Percentiles rank a stretch among this genome's conserved stretches.
phyloP scores from a whole-genome alignment of 2,329 filamentous ascomycete species.

The Diplodia mutila region DNA sequence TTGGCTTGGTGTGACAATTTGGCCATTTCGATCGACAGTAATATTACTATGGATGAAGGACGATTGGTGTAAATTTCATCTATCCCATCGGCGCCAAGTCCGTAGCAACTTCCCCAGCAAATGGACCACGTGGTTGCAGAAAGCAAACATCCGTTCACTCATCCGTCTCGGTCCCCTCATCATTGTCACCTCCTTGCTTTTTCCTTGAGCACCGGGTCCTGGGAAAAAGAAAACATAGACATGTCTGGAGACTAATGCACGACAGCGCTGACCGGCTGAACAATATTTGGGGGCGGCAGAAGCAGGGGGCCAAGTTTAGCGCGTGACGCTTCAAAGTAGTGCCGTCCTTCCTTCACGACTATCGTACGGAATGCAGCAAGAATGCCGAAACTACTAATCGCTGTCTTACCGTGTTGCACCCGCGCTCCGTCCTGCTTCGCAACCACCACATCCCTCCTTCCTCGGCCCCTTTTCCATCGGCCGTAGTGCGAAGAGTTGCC shows the following conservation, averaged over 20 bases:
- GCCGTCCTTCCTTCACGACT: neutral
- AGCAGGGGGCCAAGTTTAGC: neutral
- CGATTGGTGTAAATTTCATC: no score
- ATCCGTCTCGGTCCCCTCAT: neutral
- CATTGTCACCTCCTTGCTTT: neutral
- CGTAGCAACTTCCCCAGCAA: no score
- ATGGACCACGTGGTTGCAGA: neutral
- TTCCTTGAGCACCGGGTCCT: neutral
- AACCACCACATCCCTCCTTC: neutral
- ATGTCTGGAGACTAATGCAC: neutral
- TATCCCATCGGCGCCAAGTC: no score
- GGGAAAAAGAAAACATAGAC: neutral
- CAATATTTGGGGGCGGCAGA: neutral
- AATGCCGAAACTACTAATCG: conserved; percentile 9
- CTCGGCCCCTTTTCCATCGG: neutral
- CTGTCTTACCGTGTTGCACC: neutral
- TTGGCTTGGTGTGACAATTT: no score
- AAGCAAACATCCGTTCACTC: neutral
- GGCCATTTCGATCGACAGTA: no score
- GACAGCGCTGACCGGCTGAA: neutral
- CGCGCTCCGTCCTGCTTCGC: neutral
- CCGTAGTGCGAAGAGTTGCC: neutral
- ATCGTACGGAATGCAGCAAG: conserved; percentile 11
- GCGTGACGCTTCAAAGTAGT: conserved; percentile 9
- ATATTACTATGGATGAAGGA: no score